Conservation (phyloP, 768 basidiomycete genomes). For the Myochromella boudieri region DNA sequence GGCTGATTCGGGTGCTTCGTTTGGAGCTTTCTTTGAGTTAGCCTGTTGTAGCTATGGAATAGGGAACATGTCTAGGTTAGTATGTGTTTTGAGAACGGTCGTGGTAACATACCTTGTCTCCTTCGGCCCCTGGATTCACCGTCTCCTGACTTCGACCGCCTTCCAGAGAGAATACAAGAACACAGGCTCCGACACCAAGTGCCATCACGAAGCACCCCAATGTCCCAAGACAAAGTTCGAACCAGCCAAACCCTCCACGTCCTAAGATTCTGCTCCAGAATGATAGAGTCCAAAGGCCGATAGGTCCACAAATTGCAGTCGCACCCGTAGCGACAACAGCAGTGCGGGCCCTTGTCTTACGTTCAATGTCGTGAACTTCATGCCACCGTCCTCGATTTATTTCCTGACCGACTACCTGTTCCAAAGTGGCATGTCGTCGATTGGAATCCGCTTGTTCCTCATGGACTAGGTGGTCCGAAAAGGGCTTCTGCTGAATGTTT, state of each 20-base stretch:
- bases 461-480: slow-evolving; percentile 14
- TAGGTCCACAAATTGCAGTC: slow-evolving; percentile 26
- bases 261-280: slow-evolving; percentile 20
- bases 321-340: slow-evolving; percentile 30
- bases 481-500: slow-evolving; percentile 15
- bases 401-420: slow-evolving; percentile 27
- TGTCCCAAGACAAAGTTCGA: slow-evolving; percentile 19
- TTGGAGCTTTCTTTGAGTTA: not conserved
- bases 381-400: slow-evolving; percentile 33
- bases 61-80: not conserved
- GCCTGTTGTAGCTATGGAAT: not conserved
- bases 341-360: slow-evolving; percentile 28
- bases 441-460: slow-evolving; percentile 20
- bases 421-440: slow-evolving; percentile 25
- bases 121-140: slow-evolving; percentile 2
- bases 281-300: slow-evolving; percentile 22
- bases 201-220: slow-evolving; percentile 27
- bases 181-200: slow-evolving; percentile 25
- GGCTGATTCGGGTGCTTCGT: slow-evolving; percentile 32
- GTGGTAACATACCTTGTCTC: not conserved
- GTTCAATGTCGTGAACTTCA: slow-evolving; percentile 29
- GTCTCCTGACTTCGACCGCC: not conserved
- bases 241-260: slow-evolving; percentile 15
- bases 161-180: slow-evolving; percentile 9
- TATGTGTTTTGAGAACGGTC: not conserved